A percentile compares a stretch with the other conserved stretches of the same genome.
phyloP scores from a whole-genome alignment of 2,329 filamentous ascomycete species.

The Penicillium fuscoglaucum region DNA sequence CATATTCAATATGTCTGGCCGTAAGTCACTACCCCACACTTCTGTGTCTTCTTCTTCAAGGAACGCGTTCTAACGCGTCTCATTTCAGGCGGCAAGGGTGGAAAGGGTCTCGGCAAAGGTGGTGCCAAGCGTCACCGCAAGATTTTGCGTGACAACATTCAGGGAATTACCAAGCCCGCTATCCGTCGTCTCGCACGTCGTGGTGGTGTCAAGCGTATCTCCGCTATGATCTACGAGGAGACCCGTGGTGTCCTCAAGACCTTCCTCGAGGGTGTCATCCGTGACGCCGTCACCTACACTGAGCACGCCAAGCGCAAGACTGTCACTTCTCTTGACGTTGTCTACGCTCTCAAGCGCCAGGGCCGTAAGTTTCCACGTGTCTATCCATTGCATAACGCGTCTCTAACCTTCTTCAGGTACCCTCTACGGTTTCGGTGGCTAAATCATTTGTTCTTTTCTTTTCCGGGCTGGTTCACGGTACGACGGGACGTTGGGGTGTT shows the following conservation, averaged over 20 bases:
- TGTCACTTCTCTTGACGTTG: slow-evolving; percentile 59
- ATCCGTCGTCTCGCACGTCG: slow-evolving; percentile 97
- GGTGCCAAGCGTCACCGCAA: slow-evolving; percentile 98
- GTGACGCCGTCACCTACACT: slow-evolving; percentile 77
- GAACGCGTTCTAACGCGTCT: slow-evolving; percentile 48
- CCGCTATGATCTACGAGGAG: slow-evolving; percentile 88
- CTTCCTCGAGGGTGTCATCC: slow-evolving; percentile 79
- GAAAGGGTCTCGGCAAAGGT: slow-evolving; percentile 97
- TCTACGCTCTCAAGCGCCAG: slow-evolving; percentile 65
- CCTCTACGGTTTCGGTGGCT: slow-evolving; percentile 89
- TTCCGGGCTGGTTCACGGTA: slow-evolving; percentile 46
- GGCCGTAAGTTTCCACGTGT: slow-evolving; percentile 46
- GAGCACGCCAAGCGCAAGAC: slow-evolving; percentile 74
- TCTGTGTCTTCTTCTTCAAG: neutral
- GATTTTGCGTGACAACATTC: slow-evolving; percentile 99
- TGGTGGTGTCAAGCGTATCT: slow-evolving; percentile 99
- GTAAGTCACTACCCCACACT: slow-evolving; percentile 46
- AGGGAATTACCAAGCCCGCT: slow-evolving; percentile 98
- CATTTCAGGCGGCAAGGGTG: slow-evolving; percentile 79
- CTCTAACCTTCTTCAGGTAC: slow-evolving; percentile 52
- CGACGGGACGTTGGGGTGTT: slow-evolving; percentile 49
- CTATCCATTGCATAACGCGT: neutral
- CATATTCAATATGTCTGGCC: slow-evolving; percentile 58
- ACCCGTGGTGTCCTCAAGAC: slow-evolving; percentile 80
- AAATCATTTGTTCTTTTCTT: slow-evolving; percentile 48